A percentile compares a stretch with the other conserved stretches of the same genome.
phyloP scores from a whole-genome alignment of 495 filamentous ascomycete species.

The Aspergillus steynii region DNA sequence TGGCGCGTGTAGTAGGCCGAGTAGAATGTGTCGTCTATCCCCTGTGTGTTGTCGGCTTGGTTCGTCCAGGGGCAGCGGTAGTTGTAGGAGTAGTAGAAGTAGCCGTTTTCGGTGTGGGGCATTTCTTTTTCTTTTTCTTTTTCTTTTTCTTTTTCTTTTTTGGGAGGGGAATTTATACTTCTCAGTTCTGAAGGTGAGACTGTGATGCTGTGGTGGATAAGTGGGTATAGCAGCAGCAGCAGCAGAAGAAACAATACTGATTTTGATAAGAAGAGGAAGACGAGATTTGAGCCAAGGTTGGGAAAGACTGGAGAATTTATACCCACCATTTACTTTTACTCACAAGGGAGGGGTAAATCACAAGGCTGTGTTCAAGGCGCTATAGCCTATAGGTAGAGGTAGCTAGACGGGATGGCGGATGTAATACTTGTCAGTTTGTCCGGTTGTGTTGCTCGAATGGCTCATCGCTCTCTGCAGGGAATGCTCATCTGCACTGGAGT shows the following conservation, averaged over 20 bases:
- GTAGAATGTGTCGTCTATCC: not conserved
- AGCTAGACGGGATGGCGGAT: not conserved
- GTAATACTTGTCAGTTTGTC: constrained; percentile 1
- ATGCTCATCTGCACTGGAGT: not conserved
- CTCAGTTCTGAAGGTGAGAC: not conserved
- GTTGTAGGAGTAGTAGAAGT: not conserved
- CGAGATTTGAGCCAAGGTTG: not conserved
- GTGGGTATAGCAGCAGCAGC: not conserved
- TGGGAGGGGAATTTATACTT: not conserved
- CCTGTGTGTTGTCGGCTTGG: not conserved
- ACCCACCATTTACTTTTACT: not conserved
- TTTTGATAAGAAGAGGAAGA: not conserved
- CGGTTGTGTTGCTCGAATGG: not conserved
- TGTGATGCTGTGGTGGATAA: not conserved
- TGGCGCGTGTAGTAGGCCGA: not conserved
- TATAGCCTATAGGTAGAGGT: not conserved
- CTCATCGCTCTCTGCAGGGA: not conserved
- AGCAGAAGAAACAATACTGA: not conserved
- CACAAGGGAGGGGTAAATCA: not conserved
- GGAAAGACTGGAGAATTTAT: constrained; percentile 1
- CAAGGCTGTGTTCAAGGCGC: not conserved
- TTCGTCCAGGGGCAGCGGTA: not conserved
- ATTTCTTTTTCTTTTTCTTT: not conserved
- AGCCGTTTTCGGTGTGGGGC: not conserved
- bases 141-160: not conserved